Evolutionary conservation across 257 asterid species (phyloP).

Genomic region (Rauvolfia tetraphylla): DNA sequence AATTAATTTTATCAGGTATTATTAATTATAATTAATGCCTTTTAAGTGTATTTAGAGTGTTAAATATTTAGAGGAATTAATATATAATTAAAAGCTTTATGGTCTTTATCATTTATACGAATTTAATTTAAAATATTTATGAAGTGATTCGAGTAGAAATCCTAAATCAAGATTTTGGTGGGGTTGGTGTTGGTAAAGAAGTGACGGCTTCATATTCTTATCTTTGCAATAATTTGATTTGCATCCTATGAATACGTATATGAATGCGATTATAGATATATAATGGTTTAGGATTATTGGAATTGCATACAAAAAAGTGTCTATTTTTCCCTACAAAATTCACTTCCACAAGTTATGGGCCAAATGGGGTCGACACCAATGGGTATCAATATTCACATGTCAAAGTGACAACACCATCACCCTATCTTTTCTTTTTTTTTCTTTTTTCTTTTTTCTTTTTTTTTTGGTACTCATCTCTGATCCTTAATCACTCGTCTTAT

Average conservation of each 20-base stretch:
- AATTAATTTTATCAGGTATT: no score
- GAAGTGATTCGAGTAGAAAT: no score
- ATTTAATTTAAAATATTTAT: no score
- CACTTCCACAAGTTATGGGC: constrained; percentile 35
- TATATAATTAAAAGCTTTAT: no score
- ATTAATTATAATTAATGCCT: no score
- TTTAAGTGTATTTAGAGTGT: no score
- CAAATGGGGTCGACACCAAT: constrained; percentile 4
- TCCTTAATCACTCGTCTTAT: not conserved
- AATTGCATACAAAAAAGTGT: not conserved
- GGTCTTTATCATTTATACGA: no score
- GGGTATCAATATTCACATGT: constrained; percentile 17
- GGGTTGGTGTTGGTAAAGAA: constrained; percentile 41
- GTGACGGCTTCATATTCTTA: constrained; percentile 47
- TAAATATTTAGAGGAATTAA: no score
- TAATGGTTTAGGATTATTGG: no score
- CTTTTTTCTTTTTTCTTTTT: no score
- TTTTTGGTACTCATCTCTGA: no score
- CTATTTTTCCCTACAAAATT: constrained; percentile 8
- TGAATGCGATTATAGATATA: not conserved
- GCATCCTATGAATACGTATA: not conserved
- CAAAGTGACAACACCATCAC: not conserved
- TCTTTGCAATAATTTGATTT: constrained; percentile 33
- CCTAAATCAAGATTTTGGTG: no score
- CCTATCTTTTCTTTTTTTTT: not conserved